Conservation (phyloP, 768 basidiomycete genomes). For the Russula compacta region DNA sequence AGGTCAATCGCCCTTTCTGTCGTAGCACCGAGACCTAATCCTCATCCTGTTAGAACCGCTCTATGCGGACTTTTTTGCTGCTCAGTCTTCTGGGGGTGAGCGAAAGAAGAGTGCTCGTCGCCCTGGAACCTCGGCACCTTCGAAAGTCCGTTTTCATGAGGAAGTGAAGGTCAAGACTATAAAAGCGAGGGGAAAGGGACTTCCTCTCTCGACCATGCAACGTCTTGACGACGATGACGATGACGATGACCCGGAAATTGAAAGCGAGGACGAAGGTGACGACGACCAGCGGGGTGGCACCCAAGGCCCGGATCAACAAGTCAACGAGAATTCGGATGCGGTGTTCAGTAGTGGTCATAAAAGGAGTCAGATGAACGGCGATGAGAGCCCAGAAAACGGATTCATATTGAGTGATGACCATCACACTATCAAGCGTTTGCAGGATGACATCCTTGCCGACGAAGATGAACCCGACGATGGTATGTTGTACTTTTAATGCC, state of each 20-base stretch:
- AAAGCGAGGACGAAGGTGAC: constrained; percentile 21
- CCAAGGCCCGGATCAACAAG: not conserved
- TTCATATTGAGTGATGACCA: constrained; percentile 26
- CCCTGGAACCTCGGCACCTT: constrained; percentile 15
- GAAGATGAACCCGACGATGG: constrained; percentile 40
- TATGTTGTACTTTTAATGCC: not conserved
- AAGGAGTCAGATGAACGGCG: constrained; percentile 15
- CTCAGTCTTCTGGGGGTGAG: constrained; percentile 18
- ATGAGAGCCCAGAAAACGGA: constrained; percentile 23
- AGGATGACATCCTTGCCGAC: constrained; percentile 73
- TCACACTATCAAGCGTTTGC: constrained; percentile 57
- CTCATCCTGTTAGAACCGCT: constrained; percentile 38
- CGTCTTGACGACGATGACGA: constrained; percentile 36
- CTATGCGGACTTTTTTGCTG: constrained; percentile 76
- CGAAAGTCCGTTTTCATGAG: constrained; percentile 67
- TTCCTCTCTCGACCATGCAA: constrained; percentile 37
- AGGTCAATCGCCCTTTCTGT: not conserved
- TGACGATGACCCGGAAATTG: constrained; percentile 22
- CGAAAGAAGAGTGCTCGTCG: constrained; percentile 22
- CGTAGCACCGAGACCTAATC: not conserved
- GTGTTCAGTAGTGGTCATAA: constrained; percentile 5
- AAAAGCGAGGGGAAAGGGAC: constrained; percentile 57
- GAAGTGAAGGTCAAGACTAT: constrained; percentile 78
- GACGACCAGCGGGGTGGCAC: constrained; percentile 1
- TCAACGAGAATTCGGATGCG: constrained; percentile 24